phyloP scores from a whole-genome alignment of 192 early-diverging fungal species.

The Entophlyctis luteolus region DNA sequence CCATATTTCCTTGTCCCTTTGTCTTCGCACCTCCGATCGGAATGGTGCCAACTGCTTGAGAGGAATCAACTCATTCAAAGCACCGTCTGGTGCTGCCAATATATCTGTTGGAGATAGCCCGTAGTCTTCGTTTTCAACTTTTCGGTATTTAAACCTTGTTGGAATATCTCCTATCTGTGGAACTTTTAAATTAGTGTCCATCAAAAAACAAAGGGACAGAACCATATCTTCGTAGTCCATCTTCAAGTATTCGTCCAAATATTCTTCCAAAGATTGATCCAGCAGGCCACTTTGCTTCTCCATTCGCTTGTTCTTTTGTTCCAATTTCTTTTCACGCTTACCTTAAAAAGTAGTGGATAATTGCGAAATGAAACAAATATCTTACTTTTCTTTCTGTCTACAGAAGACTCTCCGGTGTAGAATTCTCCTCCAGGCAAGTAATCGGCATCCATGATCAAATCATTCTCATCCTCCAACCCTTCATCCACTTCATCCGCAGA shows the following conservation, averaged over 20 bases:
- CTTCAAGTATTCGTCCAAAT: conserved; percentile 88
- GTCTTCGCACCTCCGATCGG: conserved; percentile 37
- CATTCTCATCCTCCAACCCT: conserved; percentile 51
- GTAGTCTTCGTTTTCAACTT: conserved; percentile 71
- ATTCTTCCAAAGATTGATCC: conserved; percentile 52
- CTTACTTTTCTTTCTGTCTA: conserved; percentile 19
- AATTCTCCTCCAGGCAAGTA: conserved; percentile 69
- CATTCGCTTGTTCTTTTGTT: conserved; percentile 42
- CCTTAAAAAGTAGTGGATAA: neutral
- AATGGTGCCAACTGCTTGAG: conserved; percentile 87
- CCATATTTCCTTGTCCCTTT: conserved; percentile 43
- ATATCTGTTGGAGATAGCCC: conserved; percentile 84
- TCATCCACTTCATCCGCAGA: conserved; percentile 34
- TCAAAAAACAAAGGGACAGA: conserved; percentile 1
- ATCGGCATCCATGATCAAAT: conserved; percentile 90
- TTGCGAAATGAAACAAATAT: neutral
- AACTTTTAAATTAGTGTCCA: neutral
- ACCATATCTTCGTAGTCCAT: conserved; percentile 91
- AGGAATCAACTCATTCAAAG: conserved; percentile 79
- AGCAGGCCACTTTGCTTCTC: conserved; percentile 34
- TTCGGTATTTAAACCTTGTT: conserved; percentile 89
- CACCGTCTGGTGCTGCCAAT: conserved; percentile 82
- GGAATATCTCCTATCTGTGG: conserved; percentile 70
- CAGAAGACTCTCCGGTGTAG: conserved; percentile 40
- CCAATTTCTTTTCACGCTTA: conserved; percentile 26